Evolutionary conservation across 768 basidiomycete genomes (phyloP).

Genomic region (Auriscalpium microsporum): DNA sequence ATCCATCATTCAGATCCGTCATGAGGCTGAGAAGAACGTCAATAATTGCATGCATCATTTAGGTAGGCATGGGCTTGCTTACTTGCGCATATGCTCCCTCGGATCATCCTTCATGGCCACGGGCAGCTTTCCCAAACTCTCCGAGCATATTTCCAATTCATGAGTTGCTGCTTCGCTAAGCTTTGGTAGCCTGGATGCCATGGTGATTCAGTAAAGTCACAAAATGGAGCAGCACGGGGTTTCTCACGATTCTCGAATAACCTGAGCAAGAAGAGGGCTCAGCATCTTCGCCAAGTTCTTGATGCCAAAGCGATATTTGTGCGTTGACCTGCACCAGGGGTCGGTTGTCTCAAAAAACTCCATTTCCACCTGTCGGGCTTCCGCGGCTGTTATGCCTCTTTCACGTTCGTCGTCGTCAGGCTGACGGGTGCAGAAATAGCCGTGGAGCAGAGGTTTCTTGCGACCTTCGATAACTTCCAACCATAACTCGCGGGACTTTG

Average conservation of each 20-base stretch:
- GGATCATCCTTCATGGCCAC: constrained; percentile 27
- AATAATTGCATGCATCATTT: background rate
- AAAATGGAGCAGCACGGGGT: no score
- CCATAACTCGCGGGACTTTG: constrained; percentile 28
- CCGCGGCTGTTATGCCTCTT: constrained; percentile 21
- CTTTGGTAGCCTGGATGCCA: constrained; percentile 20
- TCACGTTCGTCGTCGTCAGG: constrained; percentile 29
- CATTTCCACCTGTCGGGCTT: constrained; percentile 29
- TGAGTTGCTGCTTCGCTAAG: constrained; percentile 21
- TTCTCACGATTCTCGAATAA: constrained; percentile 25
- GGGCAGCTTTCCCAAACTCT: constrained; percentile 23
- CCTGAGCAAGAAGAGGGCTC: constrained; percentile 27
- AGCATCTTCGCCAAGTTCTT: constrained; percentile 26
- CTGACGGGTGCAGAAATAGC: constrained; percentile 39
- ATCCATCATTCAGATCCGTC: constrained; percentile 24
- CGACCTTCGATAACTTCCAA: constrained; percentile 33
- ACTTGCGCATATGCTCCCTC: constrained; percentile 17
- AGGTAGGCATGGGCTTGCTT: no score
- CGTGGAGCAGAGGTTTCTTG: constrained; percentile 29
- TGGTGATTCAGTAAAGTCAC: no score
- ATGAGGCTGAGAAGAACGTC: constrained; percentile 26
- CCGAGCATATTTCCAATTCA: constrained; percentile 20
- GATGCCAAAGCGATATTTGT: constrained; percentile 29
- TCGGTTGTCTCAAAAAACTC: constrained; percentile 26
- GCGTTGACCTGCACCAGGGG: constrained; percentile 28